Percentiles rank a stretch among this genome's conserved stretches.
phyloP scores from a whole-genome alignment of 768 basidiomycete species.

The Piloderma croceum region DNA sequence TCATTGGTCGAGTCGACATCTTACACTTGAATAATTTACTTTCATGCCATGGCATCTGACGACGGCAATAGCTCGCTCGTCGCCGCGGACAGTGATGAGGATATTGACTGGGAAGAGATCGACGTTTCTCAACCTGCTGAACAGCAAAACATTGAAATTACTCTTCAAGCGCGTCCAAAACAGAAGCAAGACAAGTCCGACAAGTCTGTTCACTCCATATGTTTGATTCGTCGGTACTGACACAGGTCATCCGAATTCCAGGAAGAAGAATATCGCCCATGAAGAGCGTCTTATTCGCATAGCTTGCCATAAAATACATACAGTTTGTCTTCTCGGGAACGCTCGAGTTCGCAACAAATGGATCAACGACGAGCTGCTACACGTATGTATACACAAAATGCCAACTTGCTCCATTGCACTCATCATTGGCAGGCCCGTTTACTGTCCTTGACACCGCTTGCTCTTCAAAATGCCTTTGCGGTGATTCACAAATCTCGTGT shows the following conservation, averaged over 20 bases:
- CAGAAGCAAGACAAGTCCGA: conserved; percentile 41
- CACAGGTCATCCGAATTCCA: conserved; percentile 23
- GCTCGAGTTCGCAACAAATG: conserved; percentile 74
- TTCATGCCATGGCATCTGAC: too few species aligned
- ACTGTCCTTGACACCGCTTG: conserved; percentile 77
- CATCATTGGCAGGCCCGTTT: conserved; percentile 66
- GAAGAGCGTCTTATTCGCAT: conserved; percentile 72
- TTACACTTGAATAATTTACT: too few species aligned
- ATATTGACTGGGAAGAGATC: conserved; percentile 80
- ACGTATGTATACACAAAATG: conserved; percentile 46
- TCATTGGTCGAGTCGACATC: too few species aligned
- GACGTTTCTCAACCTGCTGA: conserved; percentile 43
- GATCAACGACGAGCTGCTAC: conserved; percentile 77
- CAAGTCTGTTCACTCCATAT: not conserved
- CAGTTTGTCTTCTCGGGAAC: conserved; percentile 71
- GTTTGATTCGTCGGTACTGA: conserved; percentile 4
- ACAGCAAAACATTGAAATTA: conserved; percentile 62
- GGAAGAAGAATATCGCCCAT: conserved; percentile 38
- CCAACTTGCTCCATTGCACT: conserved; percentile 4
- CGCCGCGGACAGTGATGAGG: conserved; percentile 42
- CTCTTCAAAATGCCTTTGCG: conserved; percentile 74
- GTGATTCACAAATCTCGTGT: conserved; percentile 75
- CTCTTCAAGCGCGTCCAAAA: conserved; percentile 43
- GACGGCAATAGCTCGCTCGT: too few species aligned
- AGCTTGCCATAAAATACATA: conserved; percentile 86